Conservation (phyloP, 352 stramenopile genomes). For the Heterotrichella gracilis region DNA sequence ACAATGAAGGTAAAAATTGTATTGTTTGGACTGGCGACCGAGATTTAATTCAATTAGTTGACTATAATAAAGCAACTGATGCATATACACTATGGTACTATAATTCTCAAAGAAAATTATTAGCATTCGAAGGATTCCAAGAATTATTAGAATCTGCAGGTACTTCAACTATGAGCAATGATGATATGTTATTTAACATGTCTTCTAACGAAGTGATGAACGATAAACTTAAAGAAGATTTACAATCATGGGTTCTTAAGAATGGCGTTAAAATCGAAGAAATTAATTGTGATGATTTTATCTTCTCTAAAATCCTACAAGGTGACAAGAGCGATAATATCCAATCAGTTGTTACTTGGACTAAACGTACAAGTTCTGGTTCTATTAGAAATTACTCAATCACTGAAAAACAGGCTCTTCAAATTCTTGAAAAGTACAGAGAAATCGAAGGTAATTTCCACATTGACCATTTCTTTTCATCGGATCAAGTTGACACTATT, state of each 20-base stretch:
- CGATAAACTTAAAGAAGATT: background rate
- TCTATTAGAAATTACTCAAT: background rate
- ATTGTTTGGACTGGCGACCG: background rate
- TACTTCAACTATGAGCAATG: too few species aligned
- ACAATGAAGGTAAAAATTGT: constrained; percentile 4
- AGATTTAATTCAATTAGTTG: background rate
- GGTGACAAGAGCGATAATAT: background rate
- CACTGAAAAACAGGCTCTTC: background rate
- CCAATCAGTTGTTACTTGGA: background rate
- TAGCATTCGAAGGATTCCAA: background rate
- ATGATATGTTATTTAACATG: background rate
- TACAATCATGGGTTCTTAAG: too few species aligned
- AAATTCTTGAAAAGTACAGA: background rate
- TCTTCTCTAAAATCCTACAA: background rate
- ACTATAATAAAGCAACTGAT: background rate
- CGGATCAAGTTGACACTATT: background rate
- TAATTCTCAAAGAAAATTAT: background rate
- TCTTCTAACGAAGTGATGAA: background rate
- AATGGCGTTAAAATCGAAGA: background rate
- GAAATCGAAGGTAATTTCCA: background rate
- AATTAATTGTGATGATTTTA: background rate
- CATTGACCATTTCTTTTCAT: background rate
- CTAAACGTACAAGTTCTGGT: background rate
- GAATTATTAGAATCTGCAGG: background rate
- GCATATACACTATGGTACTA: background rate